Percentiles rank a stretch among this genome's conserved stretches.
phyloP scores from a whole-genome alignment of 176 grass and related monocot species.

The Oryza rufipogon region DNA sequence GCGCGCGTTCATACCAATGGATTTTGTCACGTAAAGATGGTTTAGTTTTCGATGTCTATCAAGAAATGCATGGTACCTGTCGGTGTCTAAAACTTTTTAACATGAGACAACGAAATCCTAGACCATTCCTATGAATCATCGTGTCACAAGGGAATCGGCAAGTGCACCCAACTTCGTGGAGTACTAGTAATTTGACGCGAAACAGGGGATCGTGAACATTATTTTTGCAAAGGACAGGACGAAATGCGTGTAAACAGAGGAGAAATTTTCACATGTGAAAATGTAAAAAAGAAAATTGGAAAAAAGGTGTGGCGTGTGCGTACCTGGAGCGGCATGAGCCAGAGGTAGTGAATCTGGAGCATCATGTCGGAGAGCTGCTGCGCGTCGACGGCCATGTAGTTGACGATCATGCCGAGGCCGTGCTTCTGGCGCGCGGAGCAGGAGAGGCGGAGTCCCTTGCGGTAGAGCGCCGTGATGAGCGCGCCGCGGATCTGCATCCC shows the following conservation, averaged over 20 bases:
- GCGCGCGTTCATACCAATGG: not conserved
- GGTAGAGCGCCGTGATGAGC: slow-evolving; percentile 86
- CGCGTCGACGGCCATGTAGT: slow-evolving; percentile 98
- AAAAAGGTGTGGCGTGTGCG: not conserved
- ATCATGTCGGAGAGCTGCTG: slow-evolving; percentile 99
- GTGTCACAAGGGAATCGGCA: not conserved
- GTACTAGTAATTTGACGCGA: not conserved
- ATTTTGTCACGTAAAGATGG: not conserved
- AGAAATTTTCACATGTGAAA: too few species aligned
- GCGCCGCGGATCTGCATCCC: slow-evolving; percentile 90
- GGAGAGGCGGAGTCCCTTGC: slow-evolving; percentile 77
- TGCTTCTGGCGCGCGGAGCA: slow-evolving; percentile 76
- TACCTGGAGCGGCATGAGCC: slow-evolving; percentile 98
- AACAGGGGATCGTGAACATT: too few species aligned
- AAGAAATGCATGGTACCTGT: not conserved
- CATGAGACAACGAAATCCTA: not conserved
- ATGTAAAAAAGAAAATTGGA: not conserved
- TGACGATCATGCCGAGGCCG: slow-evolving; percentile 93
- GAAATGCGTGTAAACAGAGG: too few species aligned
- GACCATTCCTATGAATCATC: not conserved
- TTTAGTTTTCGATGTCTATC: not conserved
- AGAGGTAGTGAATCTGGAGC: slow-evolving; percentile 91
- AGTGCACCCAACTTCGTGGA: not conserved
- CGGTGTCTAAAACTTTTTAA: not conserved
- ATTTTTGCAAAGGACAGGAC: too few species aligned